Base-by-base conservation (phyloP, 495 filamentous ascomycete species). In the Penicillium cinerascens region DNA sequence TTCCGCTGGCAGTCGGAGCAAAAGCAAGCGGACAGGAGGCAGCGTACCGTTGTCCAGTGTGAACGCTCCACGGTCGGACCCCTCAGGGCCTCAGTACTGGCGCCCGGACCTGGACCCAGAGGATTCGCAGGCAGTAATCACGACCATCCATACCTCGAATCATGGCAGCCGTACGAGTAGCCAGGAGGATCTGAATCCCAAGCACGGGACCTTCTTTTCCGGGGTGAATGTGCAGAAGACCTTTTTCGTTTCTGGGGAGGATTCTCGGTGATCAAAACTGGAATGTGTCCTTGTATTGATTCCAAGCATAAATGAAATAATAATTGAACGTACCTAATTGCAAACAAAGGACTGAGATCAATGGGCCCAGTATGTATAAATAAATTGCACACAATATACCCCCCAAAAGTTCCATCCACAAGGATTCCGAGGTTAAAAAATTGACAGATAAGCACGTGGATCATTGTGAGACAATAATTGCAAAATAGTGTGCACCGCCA, bases 211-310 rank as follows among this genome's bases (percentile, higher is more conserved):
- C 0, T 57, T 64, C n/a, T 56, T 55, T 36, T 44, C 41, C 10
- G 72, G 67, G 1, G 68, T 75, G 25, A 75, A 68, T 57, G 66
- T 75, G 33, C 68, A 75, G 25, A 75, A 69, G 52, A 65, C 70
- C 0, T 75, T 75, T 41, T 58, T 61, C 43, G 66, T 75, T 36
- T 67, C 72, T 17, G 66, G 61, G 4, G 57, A 62, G 54, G 53
- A 63, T 13, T 9, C 42, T 18, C 43, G 44, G 40, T 33, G 29
- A 33, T 33, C 7, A 29, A 9, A 29, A 3, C 9, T 3, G 26
- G 26, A 10, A 1, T 29, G 26, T 29, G 11, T 29, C n/a, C 2
- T 33, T 13, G 4, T 33, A 33, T 33, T 33, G 13, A 33, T 33
- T 33, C 11, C 9, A 33, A 33, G 29, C 13, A 13, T 13, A 33